Percentiles rank a stretch among this genome's conserved stretches.
phyloP scores from a whole-genome alignment of 2,329 filamentous ascomycete species.

The Elsinoe australis region DNA sequence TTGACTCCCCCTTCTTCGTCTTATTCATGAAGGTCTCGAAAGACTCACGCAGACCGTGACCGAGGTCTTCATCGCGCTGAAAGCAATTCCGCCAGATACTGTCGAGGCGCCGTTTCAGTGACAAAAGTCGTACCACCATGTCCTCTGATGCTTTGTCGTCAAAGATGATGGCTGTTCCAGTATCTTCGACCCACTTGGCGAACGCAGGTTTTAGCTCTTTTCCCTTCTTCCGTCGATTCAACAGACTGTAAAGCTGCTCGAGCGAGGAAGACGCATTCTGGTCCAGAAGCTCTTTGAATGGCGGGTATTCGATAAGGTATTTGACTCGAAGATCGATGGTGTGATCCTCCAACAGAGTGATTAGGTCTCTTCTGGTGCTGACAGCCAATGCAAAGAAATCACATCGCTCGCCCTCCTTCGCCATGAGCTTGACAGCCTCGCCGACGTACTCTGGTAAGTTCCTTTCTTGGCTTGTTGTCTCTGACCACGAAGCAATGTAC shows the following conservation, averaged over 20 bases:
- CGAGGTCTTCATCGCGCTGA: constrained; percentile 64
- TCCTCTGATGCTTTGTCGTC: constrained; percentile 70
- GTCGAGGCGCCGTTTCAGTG: constrained; percentile 73
- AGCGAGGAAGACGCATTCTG: constrained; percentile 62
- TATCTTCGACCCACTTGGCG: constrained; percentile 66
- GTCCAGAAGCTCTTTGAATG: constrained; percentile 65
- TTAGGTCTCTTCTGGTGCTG: constrained; percentile 69
- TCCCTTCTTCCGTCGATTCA: constrained; percentile 64
- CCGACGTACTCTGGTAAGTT: constrained; percentile 69
- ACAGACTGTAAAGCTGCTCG: constrained; percentile 67
- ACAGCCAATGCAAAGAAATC: constrained; percentile 74
- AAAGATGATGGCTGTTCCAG: constrained; percentile 70
- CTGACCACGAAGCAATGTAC: constrained; percentile 64
- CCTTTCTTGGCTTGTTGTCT: constrained; percentile 52
- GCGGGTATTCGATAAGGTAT: constrained; percentile 37
- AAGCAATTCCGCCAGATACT: constrained; percentile 71
- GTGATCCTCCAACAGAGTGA: constrained; percentile 63
- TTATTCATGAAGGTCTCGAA: constrained; percentile 93
- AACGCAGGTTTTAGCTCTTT: constrained; percentile 65
- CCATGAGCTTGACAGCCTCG: constrained; percentile 60
- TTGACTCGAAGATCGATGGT: constrained; percentile 61
- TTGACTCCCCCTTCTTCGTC: constrained; percentile 59
- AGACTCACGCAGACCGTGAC: constrained; percentile 70
- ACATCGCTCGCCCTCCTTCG: constrained; percentile 65
- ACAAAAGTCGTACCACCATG: constrained; percentile 78